These are phyloP conservation scores for Albifimbria verrucaria DNA, from an alignment of 2,329 filamentous ascomycete genomes.

Conservation along the genomic window DNA sequence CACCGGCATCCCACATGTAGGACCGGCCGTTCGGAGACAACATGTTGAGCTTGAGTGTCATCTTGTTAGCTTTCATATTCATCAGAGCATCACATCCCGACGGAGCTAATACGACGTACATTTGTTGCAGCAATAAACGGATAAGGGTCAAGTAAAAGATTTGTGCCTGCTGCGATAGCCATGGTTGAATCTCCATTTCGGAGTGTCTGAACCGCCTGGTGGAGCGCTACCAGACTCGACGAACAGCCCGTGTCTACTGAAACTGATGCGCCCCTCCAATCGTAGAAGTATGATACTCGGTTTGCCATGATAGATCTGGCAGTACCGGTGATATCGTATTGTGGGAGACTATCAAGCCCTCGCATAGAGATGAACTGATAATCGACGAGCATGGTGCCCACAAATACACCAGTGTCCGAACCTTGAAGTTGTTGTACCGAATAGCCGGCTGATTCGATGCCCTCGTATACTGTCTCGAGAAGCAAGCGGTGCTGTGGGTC, in stretches of 20 bases:
- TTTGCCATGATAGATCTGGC: slow-evolving; percentile 21
- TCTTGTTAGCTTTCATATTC: too few species aligned
- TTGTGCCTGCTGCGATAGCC: slow-evolving; percentile 15
- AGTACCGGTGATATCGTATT: slow-evolving; percentile 17
- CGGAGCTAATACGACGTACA: too few species aligned
- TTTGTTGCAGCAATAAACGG: slow-evolving; percentile 8
- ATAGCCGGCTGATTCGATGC: slow-evolving; percentile 9
- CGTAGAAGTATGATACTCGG: slow-evolving; percentile 38
- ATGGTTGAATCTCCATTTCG: slow-evolving; percentile 23
- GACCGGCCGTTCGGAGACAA: slow-evolving; percentile 20
- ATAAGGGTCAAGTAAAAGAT: slow-evolving; percentile 14
- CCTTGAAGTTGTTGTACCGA: slow-evolving; percentile 1
- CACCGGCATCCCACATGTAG: slow-evolving; percentile 25
- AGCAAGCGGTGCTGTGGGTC: slow-evolving; percentile 24
- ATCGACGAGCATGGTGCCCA: slow-evolving; percentile 20
- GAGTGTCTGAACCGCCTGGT: slow-evolving; percentile 32
- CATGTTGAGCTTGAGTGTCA: too few species aligned
- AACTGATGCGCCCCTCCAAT: slow-evolving; percentile 35
- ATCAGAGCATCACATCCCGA: too few species aligned
- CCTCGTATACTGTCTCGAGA: slow-evolving; percentile 30
- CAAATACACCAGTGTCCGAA: slow-evolving; percentile 11
- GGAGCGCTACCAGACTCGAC: slow-evolving; percentile 32
- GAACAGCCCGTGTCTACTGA: slow-evolving; percentile 41
- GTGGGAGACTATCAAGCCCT: too few species aligned
- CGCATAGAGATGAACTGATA: too few species aligned